phyloP scores from a whole-genome alignment of 306 rosid species.

The Carpinus viminea region DNA sequence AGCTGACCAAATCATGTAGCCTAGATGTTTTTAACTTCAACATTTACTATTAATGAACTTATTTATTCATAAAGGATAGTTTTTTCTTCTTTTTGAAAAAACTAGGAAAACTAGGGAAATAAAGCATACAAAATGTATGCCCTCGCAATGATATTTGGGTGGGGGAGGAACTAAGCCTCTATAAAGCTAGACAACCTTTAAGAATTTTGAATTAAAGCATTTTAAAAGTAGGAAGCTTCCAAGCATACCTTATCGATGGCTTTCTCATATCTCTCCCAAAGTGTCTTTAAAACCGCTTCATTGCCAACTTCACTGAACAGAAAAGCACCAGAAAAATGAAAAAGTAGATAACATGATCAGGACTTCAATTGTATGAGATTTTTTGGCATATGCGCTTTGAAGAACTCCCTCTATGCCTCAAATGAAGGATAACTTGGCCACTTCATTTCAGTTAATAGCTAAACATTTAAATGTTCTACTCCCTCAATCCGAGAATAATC shows the following conservation, averaged over 20 bases:
- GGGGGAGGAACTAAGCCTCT: not conserved
- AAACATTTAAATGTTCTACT: not conserved
- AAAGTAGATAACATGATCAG: constrained; percentile 13
- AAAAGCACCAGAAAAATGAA: constrained; percentile 19
- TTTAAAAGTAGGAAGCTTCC: constrained; percentile 11
- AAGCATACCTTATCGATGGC: constrained; percentile 72
- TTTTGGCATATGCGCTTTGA: no score
- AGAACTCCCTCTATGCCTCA: not conserved
- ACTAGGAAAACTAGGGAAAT: not conserved
- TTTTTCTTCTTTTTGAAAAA: not conserved
- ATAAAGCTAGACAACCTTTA: constrained; percentile 28
- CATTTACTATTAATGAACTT: not conserved
- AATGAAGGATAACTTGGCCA: constrained; percentile 2
- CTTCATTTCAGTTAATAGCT: not conserved
- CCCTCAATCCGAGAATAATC: not conserved
- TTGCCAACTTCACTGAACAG: constrained; percentile 76
- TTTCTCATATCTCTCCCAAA: constrained; percentile 85
- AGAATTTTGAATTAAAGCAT: constrained; percentile 14
- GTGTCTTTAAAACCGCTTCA: constrained; percentile 81
- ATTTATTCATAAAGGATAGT: not conserved
- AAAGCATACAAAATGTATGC: constrained; percentile 2
- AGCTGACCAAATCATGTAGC: not conserved
- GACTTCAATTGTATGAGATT: not conserved
- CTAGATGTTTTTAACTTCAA: not conserved
- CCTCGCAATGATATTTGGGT: not conserved